phyloP scores from a whole-genome alignment of 2,329 filamentous ascomycete species.

The Apiospora aurea region DNA sequence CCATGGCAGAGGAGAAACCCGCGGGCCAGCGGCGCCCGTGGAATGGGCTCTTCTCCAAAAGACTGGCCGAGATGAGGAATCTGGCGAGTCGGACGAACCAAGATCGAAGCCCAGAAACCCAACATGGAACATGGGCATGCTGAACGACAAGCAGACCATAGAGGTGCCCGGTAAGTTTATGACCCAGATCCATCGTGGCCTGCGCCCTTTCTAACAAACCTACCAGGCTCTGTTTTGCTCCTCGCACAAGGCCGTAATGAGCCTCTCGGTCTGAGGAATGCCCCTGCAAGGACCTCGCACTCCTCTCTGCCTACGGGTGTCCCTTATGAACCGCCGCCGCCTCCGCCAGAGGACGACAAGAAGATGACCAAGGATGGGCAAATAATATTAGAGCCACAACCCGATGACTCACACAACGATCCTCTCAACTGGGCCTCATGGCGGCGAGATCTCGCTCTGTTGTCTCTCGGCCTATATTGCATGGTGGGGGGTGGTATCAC shows the following conservation, averaged over 20 bases:
- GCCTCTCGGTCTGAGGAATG: conserved; percentile 64
- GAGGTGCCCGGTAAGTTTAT: conserved; percentile 78
- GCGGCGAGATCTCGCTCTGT: conserved; percentile 79
- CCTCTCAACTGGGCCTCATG: conserved; percentile 90
- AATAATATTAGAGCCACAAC: conserved; percentile 90
- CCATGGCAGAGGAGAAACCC: conserved; percentile 32
- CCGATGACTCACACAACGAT: conserved; percentile 88
- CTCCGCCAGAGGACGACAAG: conserved; percentile 50
- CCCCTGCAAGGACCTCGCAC: conserved; percentile 63
- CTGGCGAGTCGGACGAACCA: conserved; percentile 24
- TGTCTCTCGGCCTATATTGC: conserved; percentile 90
- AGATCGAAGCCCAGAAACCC: conserved; percentile 31
- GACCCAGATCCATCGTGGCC: not conserved
- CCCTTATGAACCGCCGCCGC: conserved; percentile 43
- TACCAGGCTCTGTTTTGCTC: conserved; percentile 64
- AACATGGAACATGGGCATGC: conserved; percentile 75
- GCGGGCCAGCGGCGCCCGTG: conserved; percentile 31
- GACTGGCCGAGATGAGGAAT: conserved; percentile 25
- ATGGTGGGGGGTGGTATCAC: conserved; percentile 95
- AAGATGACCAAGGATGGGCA: conserved; percentile 83
- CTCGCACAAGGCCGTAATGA: conserved; percentile 63
- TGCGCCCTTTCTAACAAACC: conserved; percentile 25
- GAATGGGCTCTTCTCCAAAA: conserved; percentile 33
- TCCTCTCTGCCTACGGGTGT: conserved; percentile 62
- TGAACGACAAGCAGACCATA: conserved; percentile 81